Base-by-base conservation (phyloP, 2,329 filamentous ascomycete species). In the Dactylellina cionopaga region DNA sequence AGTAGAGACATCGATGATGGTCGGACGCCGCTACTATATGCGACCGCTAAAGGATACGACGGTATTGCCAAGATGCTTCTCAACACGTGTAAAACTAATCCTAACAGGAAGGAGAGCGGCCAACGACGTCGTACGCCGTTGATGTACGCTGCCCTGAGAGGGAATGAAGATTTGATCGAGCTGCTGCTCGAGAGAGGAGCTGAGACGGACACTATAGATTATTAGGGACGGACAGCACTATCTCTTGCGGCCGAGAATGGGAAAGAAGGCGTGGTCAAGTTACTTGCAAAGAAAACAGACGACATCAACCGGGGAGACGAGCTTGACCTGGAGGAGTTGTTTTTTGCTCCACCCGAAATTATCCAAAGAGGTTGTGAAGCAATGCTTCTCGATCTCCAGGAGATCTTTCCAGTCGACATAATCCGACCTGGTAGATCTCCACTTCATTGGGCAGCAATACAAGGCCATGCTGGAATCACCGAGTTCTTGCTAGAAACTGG, bases 21-120 rank as follows among this genome's bases (percentile, higher is more conserved):
- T 19, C 74, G 74, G 7, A 78, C 71, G 33, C 76, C 76, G 4
- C 59, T 78, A 17, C 74, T 75, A 27, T 74, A 75, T 35, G 77
- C 77, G 55, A 66, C 74, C 19, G 54, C 65, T 37, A 62, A 62
- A 3, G 76, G 75, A 7, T 60, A 77, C 51, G 35, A 44, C 39
- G 46, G 22, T 25, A 56, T 75, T 33, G 70, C 74, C 15, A 47
- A 55, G 37, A 31, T 74, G 22, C 56, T 77, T n/a, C 55, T 63
- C 39, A 54, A 37, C 13, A 68, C 46, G 9, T 29, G 49, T 5
- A 64, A 31, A 49, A 27, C 33, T 15, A 15, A 49, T 17, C 11
- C 74, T 1, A 39, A 72, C 4, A 47, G 35, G 9, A 55, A 75
- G 46, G 27, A 49, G 5, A 54, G 25, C 5, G 60, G 71, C 39